Percentiles rank a stretch among this genome's conserved stretches.
phyloP scores from a whole-genome alignment of 352 stramenopile species.

The Phytophthora syringae region DNA sequence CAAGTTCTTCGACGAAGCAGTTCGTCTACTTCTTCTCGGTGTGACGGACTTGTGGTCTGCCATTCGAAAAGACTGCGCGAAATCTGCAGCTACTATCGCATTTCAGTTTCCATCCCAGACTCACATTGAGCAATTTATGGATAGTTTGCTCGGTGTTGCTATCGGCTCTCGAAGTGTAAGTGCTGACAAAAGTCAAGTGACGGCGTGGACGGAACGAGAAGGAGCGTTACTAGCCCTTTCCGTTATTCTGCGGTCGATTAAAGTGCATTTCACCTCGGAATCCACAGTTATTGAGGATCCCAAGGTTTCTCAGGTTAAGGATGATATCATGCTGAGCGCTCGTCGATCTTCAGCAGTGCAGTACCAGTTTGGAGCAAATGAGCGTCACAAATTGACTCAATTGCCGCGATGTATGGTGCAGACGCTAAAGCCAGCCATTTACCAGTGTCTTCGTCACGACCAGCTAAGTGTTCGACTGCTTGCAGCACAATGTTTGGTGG shows the following conservation, averaged over 20 bases:
- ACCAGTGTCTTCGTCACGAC: conserved; percentile 58
- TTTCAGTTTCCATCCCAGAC: conserved; percentile 36
- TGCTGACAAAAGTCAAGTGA: conserved; percentile 30
- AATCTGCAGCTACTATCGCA: conserved; percentile 23
- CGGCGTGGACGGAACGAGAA: conserved; percentile 54
- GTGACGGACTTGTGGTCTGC: conserved; percentile 76
- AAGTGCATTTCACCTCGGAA: conserved; percentile 2
- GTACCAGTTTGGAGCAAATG: conserved; percentile 41
- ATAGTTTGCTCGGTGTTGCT: conserved; percentile 47
- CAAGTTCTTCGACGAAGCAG: conserved; percentile 37
- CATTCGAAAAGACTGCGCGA: conserved; percentile 61
- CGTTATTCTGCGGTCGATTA: conserved; percentile 42
- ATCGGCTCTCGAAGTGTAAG: conserved; percentile 33
- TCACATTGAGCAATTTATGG: conserved; percentile 49
- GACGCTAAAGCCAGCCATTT: conserved; percentile 60
- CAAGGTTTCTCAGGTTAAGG: conserved; percentile 32
- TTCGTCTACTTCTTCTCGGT: conserved; percentile 48
- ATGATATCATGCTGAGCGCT: conserved; percentile 33
- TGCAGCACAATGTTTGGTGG: conserved; percentile 54
- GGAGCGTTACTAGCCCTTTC: conserved; percentile 53
- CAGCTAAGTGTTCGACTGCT: conserved; percentile 66
- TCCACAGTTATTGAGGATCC: conserved; percentile 9
- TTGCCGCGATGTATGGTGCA: conserved; percentile 39
- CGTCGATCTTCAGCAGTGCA: not conserved
- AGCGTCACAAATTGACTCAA: conserved; percentile 13